phyloP scores from a whole-genome alignment of 2,329 filamentous ascomycete genomes.

The Westerdykella sp. region DNA sequence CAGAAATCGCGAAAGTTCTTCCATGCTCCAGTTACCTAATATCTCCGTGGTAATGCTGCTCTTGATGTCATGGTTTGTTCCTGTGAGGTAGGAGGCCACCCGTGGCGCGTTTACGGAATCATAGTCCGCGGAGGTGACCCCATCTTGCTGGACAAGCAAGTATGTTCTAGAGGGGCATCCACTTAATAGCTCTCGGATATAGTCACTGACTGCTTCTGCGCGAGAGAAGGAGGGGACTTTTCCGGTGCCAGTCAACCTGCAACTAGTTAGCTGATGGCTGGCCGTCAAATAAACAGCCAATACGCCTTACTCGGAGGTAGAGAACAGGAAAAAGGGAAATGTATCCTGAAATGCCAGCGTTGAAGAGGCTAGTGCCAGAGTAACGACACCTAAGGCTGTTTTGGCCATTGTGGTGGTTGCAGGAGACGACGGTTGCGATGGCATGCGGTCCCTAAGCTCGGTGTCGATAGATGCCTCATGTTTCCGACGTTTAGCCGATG shows the following conservation, averaged over 20 bases:
- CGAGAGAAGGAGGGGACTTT: slow-evolving; percentile 35
- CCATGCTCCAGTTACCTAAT: slow-evolving; percentile 43
- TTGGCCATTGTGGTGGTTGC: slow-evolving; percentile 35
- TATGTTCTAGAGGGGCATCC: slow-evolving; percentile 70
- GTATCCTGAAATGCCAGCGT: slow-evolving; percentile 75
- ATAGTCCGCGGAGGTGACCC: slow-evolving; percentile 65
- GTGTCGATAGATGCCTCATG: slow-evolving; percentile 5
- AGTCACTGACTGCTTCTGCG: slow-evolving; percentile 38
- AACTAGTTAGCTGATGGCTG: slow-evolving; percentile 16
- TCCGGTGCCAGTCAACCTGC: slow-evolving; percentile 24
- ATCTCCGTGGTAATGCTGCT: slow-evolving; percentile 51
- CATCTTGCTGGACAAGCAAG: slow-evolving; percentile 70
- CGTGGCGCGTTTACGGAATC: slow-evolving; percentile 43
- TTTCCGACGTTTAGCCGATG: slow-evolving; percentile 7
- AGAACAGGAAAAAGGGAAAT: slow-evolving; percentile 84
- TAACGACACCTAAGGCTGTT: slow-evolving; percentile 43
- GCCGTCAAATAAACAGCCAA: slow-evolving; percentile 5
- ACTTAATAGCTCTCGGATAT: slow-evolving; percentile 46
- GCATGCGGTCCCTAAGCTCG: slow-evolving; percentile 11
- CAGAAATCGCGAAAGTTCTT: slow-evolving; percentile 39
- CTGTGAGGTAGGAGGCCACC: slow-evolving; percentile 48
- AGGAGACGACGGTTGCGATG: slow-evolving; percentile 8
- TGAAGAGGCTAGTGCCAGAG: slow-evolving; percentile 49
- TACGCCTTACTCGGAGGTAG: slow-evolving; percentile 65
- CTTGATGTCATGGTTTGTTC: slow-evolving; percentile 45